Conservation (phyloP, 164 flowering plant genomes). For the Warburgia ugandensis region DNA sequence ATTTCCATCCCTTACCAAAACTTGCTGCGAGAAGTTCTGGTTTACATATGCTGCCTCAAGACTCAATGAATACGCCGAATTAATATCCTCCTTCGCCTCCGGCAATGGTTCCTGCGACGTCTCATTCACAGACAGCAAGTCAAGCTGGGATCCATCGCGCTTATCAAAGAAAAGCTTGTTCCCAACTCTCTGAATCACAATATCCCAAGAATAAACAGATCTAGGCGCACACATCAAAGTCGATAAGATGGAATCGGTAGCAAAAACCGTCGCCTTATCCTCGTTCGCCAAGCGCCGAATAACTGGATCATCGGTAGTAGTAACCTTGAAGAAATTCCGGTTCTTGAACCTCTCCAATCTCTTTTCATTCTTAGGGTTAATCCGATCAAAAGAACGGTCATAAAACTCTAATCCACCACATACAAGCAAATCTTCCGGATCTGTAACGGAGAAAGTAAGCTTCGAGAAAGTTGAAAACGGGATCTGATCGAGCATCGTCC, state of each 20-base stretch:
- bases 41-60: conserved; percentile 91
- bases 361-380: conserved; percentile 72
- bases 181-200: conserved; percentile 91
- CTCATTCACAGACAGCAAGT: conserved; percentile 79
- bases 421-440: conserved; percentile 75
- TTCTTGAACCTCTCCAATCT: conserved; percentile 84
- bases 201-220: conserved; percentile 95
- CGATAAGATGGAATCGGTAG: conserved; percentile 74
- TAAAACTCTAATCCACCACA: conserved; percentile 81
- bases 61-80: conserved; percentile 73
- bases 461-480: conserved; percentile 87
- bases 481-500: conserved; percentile 98
- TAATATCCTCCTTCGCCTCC: conserved; percentile 91
- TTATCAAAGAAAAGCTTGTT: conserved; percentile 94
- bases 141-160: conserved; percentile 92
- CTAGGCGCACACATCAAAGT: conserved; percentile 88
- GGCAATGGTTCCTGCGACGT: conserved; percentile 95
- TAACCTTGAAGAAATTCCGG: conserved; percentile 85
- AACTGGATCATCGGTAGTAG: conserved; percentile 91
- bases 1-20: conserved; percentile 67
- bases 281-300: conserved; percentile 85
- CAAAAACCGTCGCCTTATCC: conserved; percentile 93
- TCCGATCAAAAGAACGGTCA: conserved; percentile 60
- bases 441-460: conserved; percentile 62
- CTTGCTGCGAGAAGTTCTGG: conserved; percentile 98